phyloP scores from a whole-genome alignment of 2,329 filamentous ascomycete genomes.

The Coleophoma crateriformis region DNA sequence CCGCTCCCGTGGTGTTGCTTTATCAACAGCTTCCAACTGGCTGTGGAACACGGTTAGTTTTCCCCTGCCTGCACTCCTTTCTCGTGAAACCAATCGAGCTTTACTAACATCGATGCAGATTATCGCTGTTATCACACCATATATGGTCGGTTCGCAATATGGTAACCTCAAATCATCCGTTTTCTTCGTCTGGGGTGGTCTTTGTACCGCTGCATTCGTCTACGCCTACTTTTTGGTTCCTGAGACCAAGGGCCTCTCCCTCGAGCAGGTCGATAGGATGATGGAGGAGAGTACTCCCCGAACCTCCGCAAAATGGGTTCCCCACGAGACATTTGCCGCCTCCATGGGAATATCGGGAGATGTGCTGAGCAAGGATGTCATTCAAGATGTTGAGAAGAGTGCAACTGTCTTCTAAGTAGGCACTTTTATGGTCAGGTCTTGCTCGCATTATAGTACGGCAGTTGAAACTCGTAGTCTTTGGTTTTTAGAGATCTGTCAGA shows the following conservation, averaged over 20 bases:
- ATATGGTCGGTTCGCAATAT: slow-evolving; percentile 51
- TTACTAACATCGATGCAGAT: slow-evolving; percentile 41
- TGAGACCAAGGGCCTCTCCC: slow-evolving; percentile 66
- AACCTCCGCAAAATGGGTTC: background rate
- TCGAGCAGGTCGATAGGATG: slow-evolving; percentile 66
- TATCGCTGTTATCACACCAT: slow-evolving; percentile 63
- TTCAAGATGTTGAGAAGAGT: background rate
- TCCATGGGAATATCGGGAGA: background rate
- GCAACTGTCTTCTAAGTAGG: background rate
- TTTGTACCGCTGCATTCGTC: slow-evolving; percentile 45
- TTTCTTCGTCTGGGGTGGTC: slow-evolving; percentile 52
- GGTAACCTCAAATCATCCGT: slow-evolving; percentile 1
- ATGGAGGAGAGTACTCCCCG: slow-evolving; percentile 28
- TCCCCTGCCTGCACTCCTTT: slow-evolving; percentile 62
- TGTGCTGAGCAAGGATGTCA: background rate
- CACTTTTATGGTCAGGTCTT: too few relatives aligned
- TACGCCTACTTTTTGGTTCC: slow-evolving; percentile 56
- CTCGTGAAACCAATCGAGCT: slow-evolving; percentile 50
- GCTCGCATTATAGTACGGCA: too few relatives aligned
- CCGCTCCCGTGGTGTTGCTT: slow-evolving; percentile 75
- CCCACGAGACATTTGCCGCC: background rate
- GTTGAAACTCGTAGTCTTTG: too few relatives aligned
- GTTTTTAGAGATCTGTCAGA: too few relatives aligned
- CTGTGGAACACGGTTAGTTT: slow-evolving; percentile 63
- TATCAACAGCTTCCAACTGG: slow-evolving; percentile 86